Base-by-base conservation (phyloP, 805 yeast species). In the Wickerhamomyces kurtzmanii region DNA sequence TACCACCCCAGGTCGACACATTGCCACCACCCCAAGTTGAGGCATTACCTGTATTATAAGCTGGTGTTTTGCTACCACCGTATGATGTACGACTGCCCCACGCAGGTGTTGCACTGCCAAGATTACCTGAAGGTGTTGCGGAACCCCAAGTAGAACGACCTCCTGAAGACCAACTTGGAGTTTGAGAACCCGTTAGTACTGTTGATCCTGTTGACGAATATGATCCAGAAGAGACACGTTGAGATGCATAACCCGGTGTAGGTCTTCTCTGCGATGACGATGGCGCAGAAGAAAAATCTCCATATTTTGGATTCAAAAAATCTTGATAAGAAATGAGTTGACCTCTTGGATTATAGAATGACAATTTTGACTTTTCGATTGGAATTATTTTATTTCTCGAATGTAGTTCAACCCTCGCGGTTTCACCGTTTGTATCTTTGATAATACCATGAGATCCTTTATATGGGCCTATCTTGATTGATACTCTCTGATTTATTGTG, bases 391-490 rank as follows among this genome's bases (percentile, higher is more conserved):
- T 91, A 48, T 78, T 77, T 40, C 87, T 87, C 16, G 96, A 83
- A 53, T 91, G 97, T 38, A 91, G 67, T 57, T 91, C 98, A 24
- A 91, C 83, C 34, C 96, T 71, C 2, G 96, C 97, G 40, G 69
- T 71, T 10, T 80, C 80, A 37, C 93, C 98, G 43, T 85, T 91
- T 8, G 95, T 85, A 49, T 91, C 97, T 40, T 82, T 80, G 23
- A 91, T 84, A 39, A 84, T 81, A 51, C 98, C 98, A 59, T 79
- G 76, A 41, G 85, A 74, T 25, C 98, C 97, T 58, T 91, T 91
- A 53, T 89, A 85, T 26, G 73, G 75, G 17, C 94, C 91, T n/a
- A 96, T 85, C 46, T 81, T 76, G 27, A 91, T 81, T 38, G 85
- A 73, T 14, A 91, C 96, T 33, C 80, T 79, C 47, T 84, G 85